Percentiles rank a stretch among this genome's conserved stretches.
These are phyloP conservation scores for Eucalyptus marginata DNA, from an alignment of 345 rosid genomes.

Conservation along the genomic window DNA sequence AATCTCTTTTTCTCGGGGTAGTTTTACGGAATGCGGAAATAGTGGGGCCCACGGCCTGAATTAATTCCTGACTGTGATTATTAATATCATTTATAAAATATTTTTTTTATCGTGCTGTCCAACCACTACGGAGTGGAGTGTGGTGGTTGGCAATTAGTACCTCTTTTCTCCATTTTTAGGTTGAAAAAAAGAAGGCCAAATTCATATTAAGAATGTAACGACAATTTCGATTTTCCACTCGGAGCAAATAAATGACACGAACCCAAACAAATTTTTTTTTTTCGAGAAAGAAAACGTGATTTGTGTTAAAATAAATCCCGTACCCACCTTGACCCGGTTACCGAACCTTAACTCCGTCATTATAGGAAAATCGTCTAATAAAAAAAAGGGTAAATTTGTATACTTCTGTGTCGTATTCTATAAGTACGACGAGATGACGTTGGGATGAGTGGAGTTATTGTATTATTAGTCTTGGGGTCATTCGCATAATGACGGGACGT, in stretches of 20 bases:
- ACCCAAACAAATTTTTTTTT: neutral
- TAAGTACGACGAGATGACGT: neutral
- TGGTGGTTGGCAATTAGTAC: neutral
- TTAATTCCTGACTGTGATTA: neutral
- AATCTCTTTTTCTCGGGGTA: neutral
- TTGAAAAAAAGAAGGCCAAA: neutral
- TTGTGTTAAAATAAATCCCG: too few relatives aligned
- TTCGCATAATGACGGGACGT: neutral
- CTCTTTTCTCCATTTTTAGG: neutral
- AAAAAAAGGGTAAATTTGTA: neutral
- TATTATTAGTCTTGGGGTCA: neutral
- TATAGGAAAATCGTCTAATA: neutral
- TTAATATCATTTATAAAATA: neutral
- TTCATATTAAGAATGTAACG: neutral
- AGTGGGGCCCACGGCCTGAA: neutral
- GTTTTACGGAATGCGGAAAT: neutral
- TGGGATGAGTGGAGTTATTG: neutral
- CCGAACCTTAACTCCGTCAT: fast-evolving
- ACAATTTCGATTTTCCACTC: neutral
- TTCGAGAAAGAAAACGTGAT: too few relatives aligned
- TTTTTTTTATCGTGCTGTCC: neutral
- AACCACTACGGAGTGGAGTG: neutral
- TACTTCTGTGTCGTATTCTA: neutral
- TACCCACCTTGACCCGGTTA: neutral
- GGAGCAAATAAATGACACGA: neutral